Conservation (phyloP, 441 rosid genomes). For the Euphorbia corollata region DNA sequence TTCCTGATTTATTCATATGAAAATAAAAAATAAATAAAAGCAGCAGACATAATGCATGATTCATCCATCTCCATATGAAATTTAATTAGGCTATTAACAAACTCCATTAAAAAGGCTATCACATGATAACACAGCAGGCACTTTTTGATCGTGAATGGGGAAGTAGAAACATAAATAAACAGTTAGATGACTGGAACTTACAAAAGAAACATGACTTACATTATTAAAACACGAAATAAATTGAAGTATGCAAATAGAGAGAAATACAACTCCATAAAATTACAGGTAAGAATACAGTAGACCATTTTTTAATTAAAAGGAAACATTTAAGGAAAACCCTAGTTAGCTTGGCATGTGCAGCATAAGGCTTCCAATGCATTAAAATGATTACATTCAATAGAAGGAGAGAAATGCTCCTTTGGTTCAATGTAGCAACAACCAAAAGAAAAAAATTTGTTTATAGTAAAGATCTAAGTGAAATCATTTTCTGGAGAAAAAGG, state of each 20-base stretch:
- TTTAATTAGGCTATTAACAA: neutral
- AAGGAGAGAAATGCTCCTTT: neutral
- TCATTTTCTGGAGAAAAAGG: neutral
- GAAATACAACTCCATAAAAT: neutral
- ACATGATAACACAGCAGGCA: conserved; percentile 5
- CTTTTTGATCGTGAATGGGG: neutral
- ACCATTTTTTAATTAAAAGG: neutral
- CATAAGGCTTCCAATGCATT: neutral
- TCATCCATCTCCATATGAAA: conserved; percentile 3
- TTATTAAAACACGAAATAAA: neutral
- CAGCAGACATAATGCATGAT: neutral
- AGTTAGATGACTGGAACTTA: neutral
- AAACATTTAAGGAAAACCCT: neutral
- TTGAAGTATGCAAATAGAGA: neutral
- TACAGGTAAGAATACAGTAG: neutral
- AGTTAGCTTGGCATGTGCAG: neutral
- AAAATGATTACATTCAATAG: neutral
- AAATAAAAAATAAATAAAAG: conserved; percentile 5
- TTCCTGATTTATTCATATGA: conserved; percentile 46
- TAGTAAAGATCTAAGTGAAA: neutral
- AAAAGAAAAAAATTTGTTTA: neutral
- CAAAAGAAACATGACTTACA: neutral
- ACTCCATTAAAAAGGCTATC: neutral
- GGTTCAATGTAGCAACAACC: neutral
- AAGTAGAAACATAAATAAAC: too few species aligned